Evolutionary conservation across 2,329 filamentous ascomycete species (phyloP), one percentile per base, ranked within the genome.

Genomic region (Penicillium corylophilum): DNA sequence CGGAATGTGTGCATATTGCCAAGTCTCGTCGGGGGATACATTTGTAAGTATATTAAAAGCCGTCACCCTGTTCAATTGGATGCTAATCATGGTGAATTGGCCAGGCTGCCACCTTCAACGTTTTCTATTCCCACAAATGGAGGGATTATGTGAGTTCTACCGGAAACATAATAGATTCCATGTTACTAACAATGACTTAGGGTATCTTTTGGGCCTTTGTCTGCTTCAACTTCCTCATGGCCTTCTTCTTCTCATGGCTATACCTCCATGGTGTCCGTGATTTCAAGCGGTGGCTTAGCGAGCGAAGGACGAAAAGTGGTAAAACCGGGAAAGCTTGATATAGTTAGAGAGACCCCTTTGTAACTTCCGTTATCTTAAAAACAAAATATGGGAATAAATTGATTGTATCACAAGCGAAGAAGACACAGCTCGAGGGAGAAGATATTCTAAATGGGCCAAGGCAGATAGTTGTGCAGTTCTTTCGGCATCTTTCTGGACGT

Each of bases 141-240:
- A 71, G 84, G 10, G 74, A 87, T 52, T 88, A 86, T 68, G 71
- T 74, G 57, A 63, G 71, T 64, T 38, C 6, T 16, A 7, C 76
- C 26, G 9, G 10, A 36, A 35, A 5, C 3, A 23, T 52, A 24
- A 20, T 8, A 28, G 22, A 6, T 46, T 26, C 38, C 0, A 5
- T n/a, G 20, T 13, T 13, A n/a, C 39, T 41, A 24, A 41, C 4
- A 41, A 13, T 16, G 1, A 9, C 3, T 22, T n/a, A 73, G 71
- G 79, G 84, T 2, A 82, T 87, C 46, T 84, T 86, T 58, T 83
- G 78, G 65, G 82, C 74, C 0, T 89, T 82, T 61, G 81, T 86
- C 18, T 65, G 79, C 1, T 88, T 88, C 63, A 88, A 89, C 55
- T 88, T 84, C 50, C 57, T 67, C 0, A 66, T 77, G 0, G 77